A percentile compares a stretch with the other conserved stretches of the same genome.
phyloP scores from a whole-genome alignment of 306 rosid genomes.

The Heteromeles arbutifolia region DNA sequence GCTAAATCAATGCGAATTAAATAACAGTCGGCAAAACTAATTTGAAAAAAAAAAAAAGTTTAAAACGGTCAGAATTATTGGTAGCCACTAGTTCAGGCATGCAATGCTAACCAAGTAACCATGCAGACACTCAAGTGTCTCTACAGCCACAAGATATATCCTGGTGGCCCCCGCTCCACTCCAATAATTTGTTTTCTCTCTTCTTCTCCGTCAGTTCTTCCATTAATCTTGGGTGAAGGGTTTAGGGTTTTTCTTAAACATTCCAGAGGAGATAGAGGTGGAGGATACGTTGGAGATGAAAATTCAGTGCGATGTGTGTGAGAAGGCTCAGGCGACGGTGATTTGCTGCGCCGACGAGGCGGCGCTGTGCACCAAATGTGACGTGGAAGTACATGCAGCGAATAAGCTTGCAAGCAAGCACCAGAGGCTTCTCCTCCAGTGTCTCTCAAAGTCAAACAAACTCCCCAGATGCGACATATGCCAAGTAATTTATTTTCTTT shows the following conservation, averaged over 20 bases:
- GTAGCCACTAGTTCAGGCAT: too few species aligned
- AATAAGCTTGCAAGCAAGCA: slow-evolving; percentile 97
- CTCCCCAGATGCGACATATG: slow-evolving; percentile 94
- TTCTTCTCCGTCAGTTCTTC: slow-evolving; percentile 23
- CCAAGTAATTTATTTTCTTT: slow-evolving; percentile 44
- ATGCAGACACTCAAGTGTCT: background rate
- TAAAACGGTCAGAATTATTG: too few species aligned
- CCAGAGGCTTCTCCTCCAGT: slow-evolving; percentile 86
- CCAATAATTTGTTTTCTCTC: background rate
- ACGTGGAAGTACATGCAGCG: slow-evolving; percentile 92
- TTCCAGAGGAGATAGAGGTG: background rate
- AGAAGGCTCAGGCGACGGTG: slow-evolving; percentile 86
- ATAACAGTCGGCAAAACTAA: too few species aligned
- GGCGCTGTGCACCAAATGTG: slow-evolving; percentile 86
- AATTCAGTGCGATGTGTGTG: slow-evolving; percentile 97
- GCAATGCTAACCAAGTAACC: background rate
- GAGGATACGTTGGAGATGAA: slow-evolving; percentile 38
- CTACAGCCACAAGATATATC: slow-evolving; percentile 31
- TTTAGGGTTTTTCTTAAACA: background rate
- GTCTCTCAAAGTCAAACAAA: slow-evolving; percentile 49
- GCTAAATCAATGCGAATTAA: too few species aligned
- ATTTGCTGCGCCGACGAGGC: slow-evolving; percentile 99
- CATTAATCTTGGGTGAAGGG: background rate
- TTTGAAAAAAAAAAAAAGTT: too few species aligned
- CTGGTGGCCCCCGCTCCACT: background rate